Evolutionary conservation across 1,284 basidiomycete genomes (phyloP).

Genomic region (Fomes fomentarius): DNA sequence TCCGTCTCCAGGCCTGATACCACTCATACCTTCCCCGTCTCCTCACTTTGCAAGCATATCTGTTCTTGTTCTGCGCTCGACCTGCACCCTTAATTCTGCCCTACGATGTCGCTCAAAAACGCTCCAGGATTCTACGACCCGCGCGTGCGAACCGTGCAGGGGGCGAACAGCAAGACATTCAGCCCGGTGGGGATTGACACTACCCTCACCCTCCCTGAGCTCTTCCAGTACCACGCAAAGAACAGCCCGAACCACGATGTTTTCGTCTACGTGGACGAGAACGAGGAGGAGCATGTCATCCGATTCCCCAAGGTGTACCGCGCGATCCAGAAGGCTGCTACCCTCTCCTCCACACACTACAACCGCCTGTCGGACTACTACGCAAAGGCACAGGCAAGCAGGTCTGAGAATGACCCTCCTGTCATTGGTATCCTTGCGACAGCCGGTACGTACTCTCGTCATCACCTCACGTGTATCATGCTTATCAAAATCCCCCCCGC

Average conservation of each 20-base stretch:
- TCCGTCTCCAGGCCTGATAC: no score
- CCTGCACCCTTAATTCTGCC: no score
- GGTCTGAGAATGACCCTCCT: slow-evolving; percentile 3
- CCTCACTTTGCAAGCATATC: no score
- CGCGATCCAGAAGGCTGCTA: slow-evolving; percentile 26
- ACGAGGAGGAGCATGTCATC: slow-evolving; percentile 27
- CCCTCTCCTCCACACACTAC: slow-evolving; percentile 9
- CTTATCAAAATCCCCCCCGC: background rate
- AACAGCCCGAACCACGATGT: slow-evolving; percentile 38
- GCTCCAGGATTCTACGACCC: slow-evolving; percentile 5
- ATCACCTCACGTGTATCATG: no score
- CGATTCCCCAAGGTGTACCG: slow-evolving; percentile 32
- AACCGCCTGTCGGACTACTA: background rate
- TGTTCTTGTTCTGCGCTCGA: no score
- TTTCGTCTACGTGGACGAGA: slow-evolving; percentile 35
- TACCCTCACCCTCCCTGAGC: slow-evolving; percentile 37
- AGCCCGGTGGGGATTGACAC: slow-evolving; percentile 38
- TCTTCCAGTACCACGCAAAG: slow-evolving; percentile 39
- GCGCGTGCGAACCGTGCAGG: slow-evolving; percentile 5
- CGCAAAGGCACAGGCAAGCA: slow-evolving; percentile 7
- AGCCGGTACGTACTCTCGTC: slow-evolving; percentile 22
- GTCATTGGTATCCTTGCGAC: slow-evolving; percentile 29
- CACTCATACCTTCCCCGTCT: no score
- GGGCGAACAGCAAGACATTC: slow-evolving; percentile 30
- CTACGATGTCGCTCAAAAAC: slow-evolving; percentile 3